Conservation (phyloP, 2,329 filamentous ascomycete species). For the Fusarium sp. region DNA sequence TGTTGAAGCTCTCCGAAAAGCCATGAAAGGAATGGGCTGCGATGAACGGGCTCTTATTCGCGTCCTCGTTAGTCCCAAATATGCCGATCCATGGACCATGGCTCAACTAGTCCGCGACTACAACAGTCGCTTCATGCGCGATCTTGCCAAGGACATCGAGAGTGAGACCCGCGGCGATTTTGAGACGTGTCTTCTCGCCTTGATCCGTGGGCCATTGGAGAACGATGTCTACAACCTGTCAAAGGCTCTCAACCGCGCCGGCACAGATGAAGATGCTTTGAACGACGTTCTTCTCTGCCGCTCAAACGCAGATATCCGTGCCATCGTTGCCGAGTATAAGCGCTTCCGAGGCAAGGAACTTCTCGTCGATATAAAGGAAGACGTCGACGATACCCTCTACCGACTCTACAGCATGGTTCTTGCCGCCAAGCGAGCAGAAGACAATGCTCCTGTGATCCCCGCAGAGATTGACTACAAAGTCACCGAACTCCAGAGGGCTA, state of each 20-base stretch:
- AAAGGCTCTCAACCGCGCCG: slow-evolving; percentile 49
- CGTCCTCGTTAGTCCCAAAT: slow-evolving; percentile 49
- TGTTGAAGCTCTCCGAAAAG: slow-evolving; percentile 49
- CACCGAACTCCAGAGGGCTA: slow-evolving; percentile 50
- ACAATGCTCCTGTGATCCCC: slow-evolving; percentile 42
- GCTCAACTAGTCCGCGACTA: slow-evolving; percentile 50
- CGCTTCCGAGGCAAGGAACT: slow-evolving; percentile 48
- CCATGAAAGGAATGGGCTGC: slow-evolving; percentile 54
- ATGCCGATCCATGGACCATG: slow-evolving; percentile 51
- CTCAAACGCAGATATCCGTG: slow-evolving; percentile 53
- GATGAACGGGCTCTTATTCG: slow-evolving; percentile 50
- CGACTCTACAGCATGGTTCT: slow-evolving; percentile 53
- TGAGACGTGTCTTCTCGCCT: slow-evolving; percentile 48
- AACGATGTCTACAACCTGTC: slow-evolving; percentile 50
- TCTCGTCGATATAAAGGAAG: slow-evolving; percentile 48
- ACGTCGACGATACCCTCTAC: slow-evolving; percentile 50
- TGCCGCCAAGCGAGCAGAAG: slow-evolving; percentile 46
- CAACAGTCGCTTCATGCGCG: slow-evolving; percentile 51
- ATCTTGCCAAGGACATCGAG: slow-evolving; percentile 51
- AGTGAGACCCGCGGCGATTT: slow-evolving; percentile 50
- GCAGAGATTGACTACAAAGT: slow-evolving; percentile 52
- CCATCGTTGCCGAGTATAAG: slow-evolving; percentile 50
- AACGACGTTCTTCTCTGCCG: slow-evolving; percentile 53
- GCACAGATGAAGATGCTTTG: slow-evolving; percentile 52
- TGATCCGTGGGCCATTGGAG: slow-evolving; percentile 50